Conservation (phyloP, 192 early-diverging fungal genomes). For the Backusella tarrabulga region DNA sequence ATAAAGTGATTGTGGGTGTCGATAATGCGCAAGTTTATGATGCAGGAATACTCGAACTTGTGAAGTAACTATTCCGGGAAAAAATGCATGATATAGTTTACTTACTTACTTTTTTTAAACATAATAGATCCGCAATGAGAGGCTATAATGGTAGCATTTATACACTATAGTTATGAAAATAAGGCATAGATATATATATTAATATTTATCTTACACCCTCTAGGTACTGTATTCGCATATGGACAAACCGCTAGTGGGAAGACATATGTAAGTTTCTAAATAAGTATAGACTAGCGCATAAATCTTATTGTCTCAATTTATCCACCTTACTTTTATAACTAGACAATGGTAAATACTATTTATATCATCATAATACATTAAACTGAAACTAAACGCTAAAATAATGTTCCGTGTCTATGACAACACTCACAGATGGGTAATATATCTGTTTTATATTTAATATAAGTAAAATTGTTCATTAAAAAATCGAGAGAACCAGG, state of each 20-base stretch:
- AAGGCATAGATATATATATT: neutral
- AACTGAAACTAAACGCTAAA: neutral
- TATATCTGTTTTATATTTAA: neutral
- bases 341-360: conserved; percentile 19
- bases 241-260: conserved; percentile 97
- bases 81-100: neutral
- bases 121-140: conserved; percentile 62
- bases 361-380: neutral
- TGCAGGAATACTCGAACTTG: conserved; percentile 30
- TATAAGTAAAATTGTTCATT: neutral
- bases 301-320: neutral
- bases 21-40: conserved; percentile 59
- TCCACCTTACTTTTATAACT: neutral
- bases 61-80: conserved; percentile 10
- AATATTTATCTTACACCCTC: neutral
- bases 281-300: neutral
- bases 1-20: conserved; percentile 48
- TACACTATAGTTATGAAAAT: neutral
- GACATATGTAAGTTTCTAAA: conserved; percentile 60
- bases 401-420: neutral
- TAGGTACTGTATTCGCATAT: conserved; percentile 75
- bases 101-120: neutral
- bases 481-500: conserved; percentile 38
- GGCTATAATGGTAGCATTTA: conserved; percentile 82
- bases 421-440: conserved; percentile 22